phyloP scores from a whole-genome alignment of 2,329 filamentous ascomycete species.

The Arthrobotrys musiformis region DNA sequence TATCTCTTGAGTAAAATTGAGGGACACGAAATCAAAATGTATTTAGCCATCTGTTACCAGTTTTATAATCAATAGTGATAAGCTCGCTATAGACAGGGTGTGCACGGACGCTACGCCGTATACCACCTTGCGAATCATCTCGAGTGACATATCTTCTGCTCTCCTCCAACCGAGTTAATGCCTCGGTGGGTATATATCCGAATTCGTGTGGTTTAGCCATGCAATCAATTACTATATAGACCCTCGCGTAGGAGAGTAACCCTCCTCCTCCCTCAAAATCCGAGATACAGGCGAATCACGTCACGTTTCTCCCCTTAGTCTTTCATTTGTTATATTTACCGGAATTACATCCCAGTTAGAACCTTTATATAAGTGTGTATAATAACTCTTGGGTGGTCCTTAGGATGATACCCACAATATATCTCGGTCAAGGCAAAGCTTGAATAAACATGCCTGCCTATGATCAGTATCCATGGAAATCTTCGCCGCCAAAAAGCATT shows the following conservation, averaged over 20 bases:
- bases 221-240: constrained; percentile 26
- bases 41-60: constrained; percentile 52
- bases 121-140: constrained; percentile 23
- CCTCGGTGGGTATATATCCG: constrained; percentile 46
- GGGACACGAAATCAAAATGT: constrained; percentile 27
- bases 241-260: constrained; percentile 26
- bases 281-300: constrained; percentile 34
- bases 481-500: constrained; percentile 6
- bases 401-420: constrained; percentile 18
- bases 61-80: constrained; percentile 42
- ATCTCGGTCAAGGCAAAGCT: constrained; percentile 50
- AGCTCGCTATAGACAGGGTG: constrained; percentile 43
- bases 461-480: constrained; percentile 37
- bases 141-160: not conserved
- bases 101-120: constrained; percentile 45
- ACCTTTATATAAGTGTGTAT: constrained; percentile 16
- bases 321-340: constrained; percentile 29
- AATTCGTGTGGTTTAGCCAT: constrained; percentile 9
- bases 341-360: constrained; percentile 30
- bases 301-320: constrained; percentile 1
- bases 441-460: constrained; percentile 27
- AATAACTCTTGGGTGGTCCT: not conserved
- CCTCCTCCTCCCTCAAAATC: too few relatives aligned
- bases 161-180: not conserved
- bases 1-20: constrained; percentile 9